Percentiles rank a stretch among this genome's conserved stretches.
Evolutionary conservation across 1,139 yeast species (phyloP).

Genomic region (Spathaspora sp.): DNA sequence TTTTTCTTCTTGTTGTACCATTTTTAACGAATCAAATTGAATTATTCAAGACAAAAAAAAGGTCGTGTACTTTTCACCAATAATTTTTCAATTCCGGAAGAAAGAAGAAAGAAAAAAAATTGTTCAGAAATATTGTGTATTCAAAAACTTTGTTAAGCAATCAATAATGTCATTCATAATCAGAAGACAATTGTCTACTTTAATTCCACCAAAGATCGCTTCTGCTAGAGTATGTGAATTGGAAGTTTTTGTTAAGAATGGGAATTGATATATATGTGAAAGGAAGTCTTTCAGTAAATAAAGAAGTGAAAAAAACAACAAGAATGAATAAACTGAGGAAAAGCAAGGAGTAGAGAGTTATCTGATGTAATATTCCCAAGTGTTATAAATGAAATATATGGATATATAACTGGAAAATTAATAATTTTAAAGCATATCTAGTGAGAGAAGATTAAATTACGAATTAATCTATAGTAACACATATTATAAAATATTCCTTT

Average conservation of each 20-base stretch:
- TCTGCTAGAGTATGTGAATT: conserved; percentile 76
- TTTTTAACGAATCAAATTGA: conserved; percentile 16
- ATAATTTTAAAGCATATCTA: too few relatives aligned
- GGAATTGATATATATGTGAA: background rate
- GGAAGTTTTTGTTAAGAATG: background rate
- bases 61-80: conserved; percentile 8
- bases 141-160: background rate
- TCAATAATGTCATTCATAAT: conserved; percentile 68
- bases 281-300: background rate
- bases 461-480: too few relatives aligned
- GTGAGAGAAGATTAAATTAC: too few relatives aligned
- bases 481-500: too few relatives aligned
- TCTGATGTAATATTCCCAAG: too few relatives aligned
- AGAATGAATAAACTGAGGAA: too few relatives aligned
- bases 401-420: too few relatives aligned
- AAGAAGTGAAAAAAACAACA: background rate
- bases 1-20: background rate
- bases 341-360: too few relatives aligned
- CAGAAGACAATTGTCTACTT: conserved; percentile 92
- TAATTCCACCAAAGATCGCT: conserved; percentile 98
- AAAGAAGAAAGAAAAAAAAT: conserved; percentile 13
- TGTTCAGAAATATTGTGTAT: conserved; percentile 9
- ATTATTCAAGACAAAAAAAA: background rate
- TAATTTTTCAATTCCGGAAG: background rate
- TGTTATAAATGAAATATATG: too few relatives aligned